Evolutionary conservation across 1,139 yeast genomes (phyloP), one percentile per base, ranked within the genome.

Genomic region (Wickerhamomyces sp.): DNA sequence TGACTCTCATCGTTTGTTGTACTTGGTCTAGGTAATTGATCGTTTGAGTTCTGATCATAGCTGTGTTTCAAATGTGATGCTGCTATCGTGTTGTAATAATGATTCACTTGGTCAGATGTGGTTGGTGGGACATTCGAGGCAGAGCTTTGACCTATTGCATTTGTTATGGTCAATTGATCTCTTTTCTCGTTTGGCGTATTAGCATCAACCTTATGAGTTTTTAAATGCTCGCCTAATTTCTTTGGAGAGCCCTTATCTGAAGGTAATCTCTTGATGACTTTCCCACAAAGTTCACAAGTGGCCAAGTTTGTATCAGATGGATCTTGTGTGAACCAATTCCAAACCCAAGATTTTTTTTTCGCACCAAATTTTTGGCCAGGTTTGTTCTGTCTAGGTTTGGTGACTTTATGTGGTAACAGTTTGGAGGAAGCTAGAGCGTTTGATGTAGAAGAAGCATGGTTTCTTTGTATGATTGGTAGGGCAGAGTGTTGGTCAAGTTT

Each of bases 161-260:
- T 32, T 9, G 33, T 34, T 12, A 39, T 37, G 13, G 34, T 31
- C 30, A 41, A 30, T 19, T 33, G 36, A 16, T 48, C 51, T 36
- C 60, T 48, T 31, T 52, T 51, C 8, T 49, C 49, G 33, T 50
- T 53, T 9, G 46, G 33, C 1, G 55, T 60, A 10, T 62, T 64
- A 37, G 56, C 62, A 18, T 63, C 61, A 41, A 76, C 62, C 52
- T 74, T 74, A 53, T 76, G 82, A 4, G 80, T 74, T 46, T 70
- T 70, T 48, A 76, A 59, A 55, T 76, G 82, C 52, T 76, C 82
- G 43, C 71, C 68, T 37, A 76, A 59, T 54, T 76, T 76, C 61
- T 76, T 76, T 21, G 82, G 82, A 22, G 77, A 72, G 0, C 82
- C 81, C 52, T 74, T 75, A 54, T 76, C 82, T 26, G 76, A 68